Evolutionary conservation across 78 protist genomes (phyloP).

Genomic region (slime mould (Dictyostelium discoideum)): DNA sequence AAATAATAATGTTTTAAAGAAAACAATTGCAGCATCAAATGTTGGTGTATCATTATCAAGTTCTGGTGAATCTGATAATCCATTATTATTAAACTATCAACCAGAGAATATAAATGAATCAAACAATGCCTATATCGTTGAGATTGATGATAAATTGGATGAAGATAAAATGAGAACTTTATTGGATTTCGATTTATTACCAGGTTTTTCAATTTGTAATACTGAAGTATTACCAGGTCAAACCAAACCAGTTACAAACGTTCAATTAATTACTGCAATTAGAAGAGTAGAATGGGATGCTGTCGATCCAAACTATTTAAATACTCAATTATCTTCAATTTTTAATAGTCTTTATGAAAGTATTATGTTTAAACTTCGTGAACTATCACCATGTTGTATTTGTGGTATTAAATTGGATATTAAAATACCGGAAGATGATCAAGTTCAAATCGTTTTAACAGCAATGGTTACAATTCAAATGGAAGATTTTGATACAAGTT

Average conservation of each 20-base stretch:
- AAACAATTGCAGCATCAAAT: conserved; percentile 11
- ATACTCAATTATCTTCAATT: conserved; percentile 58
- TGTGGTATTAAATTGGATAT: conserved; percentile 62
- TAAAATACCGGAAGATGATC: conserved; percentile 75
- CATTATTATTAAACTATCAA: conserved; percentile 1
- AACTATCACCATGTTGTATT: conserved; percentile 41
- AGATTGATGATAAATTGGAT: conserved; percentile 82
- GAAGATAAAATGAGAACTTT: conserved; percentile 80
- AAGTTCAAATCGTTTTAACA: conserved; percentile 65
- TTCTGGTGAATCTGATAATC: conserved; percentile 59
- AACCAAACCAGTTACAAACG: conserved; percentile 19
- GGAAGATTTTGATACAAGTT: neutral
- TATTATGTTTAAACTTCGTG: conserved; percentile 77
- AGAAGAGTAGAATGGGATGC: conserved; percentile 75
- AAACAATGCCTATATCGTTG: conserved; percentile 63
- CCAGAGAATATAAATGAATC: conserved; percentile 45
- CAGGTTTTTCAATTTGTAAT: conserved; percentile 59
- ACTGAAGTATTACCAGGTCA: conserved; percentile 68
- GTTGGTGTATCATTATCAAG: conserved; percentile 12
- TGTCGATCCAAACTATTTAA: conserved; percentile 38
- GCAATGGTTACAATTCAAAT: conserved; percentile 67
- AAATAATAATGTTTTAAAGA: neutral
- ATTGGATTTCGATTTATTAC: conserved; percentile 67
- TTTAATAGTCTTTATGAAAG: conserved; percentile 71
- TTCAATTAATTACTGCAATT: conserved; percentile 72